Evolutionary conservation across 2,329 filamentous ascomycete species (phyloP).

Genomic region (Pseudodiploospora longispora): DNA sequence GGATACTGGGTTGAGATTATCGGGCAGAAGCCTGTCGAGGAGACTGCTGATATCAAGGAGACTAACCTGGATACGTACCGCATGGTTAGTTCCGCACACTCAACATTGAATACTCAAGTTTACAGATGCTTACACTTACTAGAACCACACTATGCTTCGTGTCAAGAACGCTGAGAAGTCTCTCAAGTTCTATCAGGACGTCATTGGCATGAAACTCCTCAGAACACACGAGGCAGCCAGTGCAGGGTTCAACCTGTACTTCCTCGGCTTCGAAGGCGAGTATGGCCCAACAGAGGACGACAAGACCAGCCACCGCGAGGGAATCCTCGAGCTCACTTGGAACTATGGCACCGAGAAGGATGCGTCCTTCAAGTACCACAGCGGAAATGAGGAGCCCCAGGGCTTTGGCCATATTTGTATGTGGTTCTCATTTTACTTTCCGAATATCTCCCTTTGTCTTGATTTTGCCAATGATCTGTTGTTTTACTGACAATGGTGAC

Average conservation of each 20-base stretch:
- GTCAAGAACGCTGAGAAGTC: slow-evolving; percentile 74
- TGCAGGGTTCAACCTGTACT: slow-evolving; percentile 82
- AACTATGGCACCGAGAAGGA: slow-evolving; percentile 81
- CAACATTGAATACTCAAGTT: background rate
- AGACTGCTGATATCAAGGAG: slow-evolving; percentile 61
- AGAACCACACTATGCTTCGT: slow-evolving; percentile 92
- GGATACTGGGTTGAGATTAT: slow-evolving; percentile 83
- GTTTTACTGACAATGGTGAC: slow-evolving; percentile 12
- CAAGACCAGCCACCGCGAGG: slow-evolving; percentile 62
- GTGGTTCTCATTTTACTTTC: slow-evolving; percentile 19
- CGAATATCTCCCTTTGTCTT: background rate
- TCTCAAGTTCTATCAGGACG: slow-evolving; percentile 73
- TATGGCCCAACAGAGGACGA: slow-evolving; percentile 45
- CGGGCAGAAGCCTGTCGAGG: slow-evolving; percentile 60
- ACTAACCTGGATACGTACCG: slow-evolving; percentile 73
- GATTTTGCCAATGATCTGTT: background rate
- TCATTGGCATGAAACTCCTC: slow-evolving; percentile 79
- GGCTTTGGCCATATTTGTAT: slow-evolving; percentile 90
- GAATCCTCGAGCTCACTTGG: slow-evolving; percentile 85
- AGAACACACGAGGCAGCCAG: slow-evolving; percentile 62
- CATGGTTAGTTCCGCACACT: slow-evolving; percentile 36
- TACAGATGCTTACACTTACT: background rate
- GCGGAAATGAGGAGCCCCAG: slow-evolving; percentile 85
- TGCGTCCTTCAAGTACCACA: slow-evolving; percentile 74
- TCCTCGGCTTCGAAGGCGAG: slow-evolving; percentile 67